Conservation (phyloP, 1,284 basidiomycete species). For the Kwoniella shivajii region DNA sequence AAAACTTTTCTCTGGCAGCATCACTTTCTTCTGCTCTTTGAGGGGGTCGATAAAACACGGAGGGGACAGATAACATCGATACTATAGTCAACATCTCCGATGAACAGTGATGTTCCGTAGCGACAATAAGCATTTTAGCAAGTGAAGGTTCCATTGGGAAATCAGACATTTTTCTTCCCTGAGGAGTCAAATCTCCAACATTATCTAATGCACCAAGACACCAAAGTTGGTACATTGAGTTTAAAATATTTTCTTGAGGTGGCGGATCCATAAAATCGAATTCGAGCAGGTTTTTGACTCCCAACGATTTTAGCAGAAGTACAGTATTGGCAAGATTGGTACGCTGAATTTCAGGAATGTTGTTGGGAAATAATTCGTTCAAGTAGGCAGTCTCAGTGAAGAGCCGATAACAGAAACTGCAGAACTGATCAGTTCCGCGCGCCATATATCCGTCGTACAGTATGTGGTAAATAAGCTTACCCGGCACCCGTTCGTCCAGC, state of each 20-base stretch:
- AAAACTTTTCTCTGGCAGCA: conserved; percentile 95
- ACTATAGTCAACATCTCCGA: conserved; percentile 97
- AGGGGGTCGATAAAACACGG: conserved; percentile 93
- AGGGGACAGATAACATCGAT: conserved; percentile 96
- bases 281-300: conserved; percentile 90
- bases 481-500: conserved; percentile 95
- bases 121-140: conserved; percentile 97
- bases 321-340: conserved; percentile 98
- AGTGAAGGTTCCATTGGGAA: conserved; percentile 98
- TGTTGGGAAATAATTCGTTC: conserved; percentile 95
- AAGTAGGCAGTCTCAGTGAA: conserved; percentile 96
- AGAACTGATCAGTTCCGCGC: not conserved
- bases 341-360: conserved; percentile 96
- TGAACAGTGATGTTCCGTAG: conserved; percentile 90
- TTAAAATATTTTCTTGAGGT: conserved; percentile 80
- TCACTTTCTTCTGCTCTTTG: conserved; percentile 95
- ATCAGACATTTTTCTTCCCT: conserved; percentile 95
- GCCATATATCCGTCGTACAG: not conserved
- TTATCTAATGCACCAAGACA: conserved; percentile 96
- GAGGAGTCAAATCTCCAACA: conserved; percentile 88
- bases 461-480: conserved; percentile 56
- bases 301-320: conserved; percentile 88
- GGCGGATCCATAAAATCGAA: conserved; percentile 99
- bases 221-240: conserved; percentile 99
- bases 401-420: conserved; percentile 88